phyloP scores from a whole-genome alignment of 768 basidiomycete genomes.

The Lyophyllum decastes region DNA sequence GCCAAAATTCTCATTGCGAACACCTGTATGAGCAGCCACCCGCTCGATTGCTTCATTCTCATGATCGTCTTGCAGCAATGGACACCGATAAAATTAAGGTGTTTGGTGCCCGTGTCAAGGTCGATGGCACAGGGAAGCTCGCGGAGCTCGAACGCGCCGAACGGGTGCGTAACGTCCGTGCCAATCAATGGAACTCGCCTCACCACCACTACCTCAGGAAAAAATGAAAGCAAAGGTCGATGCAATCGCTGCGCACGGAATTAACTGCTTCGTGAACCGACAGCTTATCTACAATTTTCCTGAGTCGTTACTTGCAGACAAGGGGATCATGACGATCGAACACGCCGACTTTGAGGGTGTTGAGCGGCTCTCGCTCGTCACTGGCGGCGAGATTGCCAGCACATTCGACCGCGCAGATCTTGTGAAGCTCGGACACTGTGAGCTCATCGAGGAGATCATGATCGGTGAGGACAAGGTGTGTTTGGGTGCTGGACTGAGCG shows the following conservation, averaged over 20 bases:
- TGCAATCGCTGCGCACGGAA: constrained; percentile 89
- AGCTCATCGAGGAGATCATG: constrained; percentile 97
- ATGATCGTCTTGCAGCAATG: constrained; percentile 66
- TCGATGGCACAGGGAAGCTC: constrained; percentile 94
- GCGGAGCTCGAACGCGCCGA: constrained; percentile 98
- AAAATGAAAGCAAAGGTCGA: constrained; percentile 99
- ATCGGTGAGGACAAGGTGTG: constrained; percentile 97
- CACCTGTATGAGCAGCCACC: constrained; percentile 66
- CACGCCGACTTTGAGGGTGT: constrained; percentile 99
- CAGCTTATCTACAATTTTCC: constrained; percentile 99
- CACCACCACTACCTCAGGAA: constrained; percentile 54
- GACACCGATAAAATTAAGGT: constrained; percentile 99
- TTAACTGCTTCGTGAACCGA: constrained; percentile 97
- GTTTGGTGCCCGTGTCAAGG: constrained; percentile 95
- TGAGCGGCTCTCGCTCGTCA: constrained; percentile 92
- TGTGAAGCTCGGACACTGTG: constrained; percentile 91
- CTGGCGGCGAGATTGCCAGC: constrained; percentile 95
- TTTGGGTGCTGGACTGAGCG: constrained; percentile 29
- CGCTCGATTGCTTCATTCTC: not conserved
- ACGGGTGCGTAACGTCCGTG: constrained; percentile 49
- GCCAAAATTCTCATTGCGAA: constrained; percentile 97
- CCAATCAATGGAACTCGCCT: not conserved
- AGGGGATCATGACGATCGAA: constrained; percentile 94
- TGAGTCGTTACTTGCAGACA: constrained; percentile 91
- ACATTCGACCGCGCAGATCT: constrained; percentile 93